phyloP scores from a whole-genome alignment of 768 basidiomycete species.

The Paxillus involutus region DNA sequence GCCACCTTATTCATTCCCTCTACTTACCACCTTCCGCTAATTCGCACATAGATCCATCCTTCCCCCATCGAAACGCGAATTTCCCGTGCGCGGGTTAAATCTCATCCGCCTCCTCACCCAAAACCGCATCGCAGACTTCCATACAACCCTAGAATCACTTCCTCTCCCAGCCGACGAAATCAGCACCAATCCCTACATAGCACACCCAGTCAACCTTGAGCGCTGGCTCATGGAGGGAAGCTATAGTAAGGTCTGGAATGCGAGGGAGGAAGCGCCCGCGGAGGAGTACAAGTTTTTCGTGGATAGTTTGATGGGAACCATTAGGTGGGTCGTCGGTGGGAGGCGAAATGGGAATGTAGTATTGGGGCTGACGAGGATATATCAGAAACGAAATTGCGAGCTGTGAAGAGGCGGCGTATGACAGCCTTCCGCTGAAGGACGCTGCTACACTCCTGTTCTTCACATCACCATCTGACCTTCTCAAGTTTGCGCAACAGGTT shows the following conservation, averaged over 20 bases:
- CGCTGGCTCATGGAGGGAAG: constrained; percentile 98
- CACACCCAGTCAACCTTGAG: constrained; percentile 89
- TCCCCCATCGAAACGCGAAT: constrained; percentile 83
- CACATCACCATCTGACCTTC: constrained; percentile 73
- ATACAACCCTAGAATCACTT: constrained; percentile 92
- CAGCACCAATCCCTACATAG: constrained; percentile 68
- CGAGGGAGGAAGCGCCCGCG: constrained; percentile 86
- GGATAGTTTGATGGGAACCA: constrained; percentile 91
- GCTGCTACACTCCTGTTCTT: constrained; percentile 93
- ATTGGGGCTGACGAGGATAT: constrained; percentile 2
- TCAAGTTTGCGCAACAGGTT: constrained; percentile 82
- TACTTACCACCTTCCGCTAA: not conserved
- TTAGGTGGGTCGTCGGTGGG: constrained; percentile 55
- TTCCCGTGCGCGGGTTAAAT: constrained; percentile 86
- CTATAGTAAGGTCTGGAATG: constrained; percentile 97
- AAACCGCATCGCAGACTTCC: constrained; percentile 97
- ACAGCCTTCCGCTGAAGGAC: constrained; percentile 86
- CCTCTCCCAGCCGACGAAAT: constrained; percentile 68
- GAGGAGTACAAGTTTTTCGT: constrained; percentile 96
- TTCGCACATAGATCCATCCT: constrained; percentile 54
- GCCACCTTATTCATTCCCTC: constrained; percentile 4
- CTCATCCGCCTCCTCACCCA: constrained; percentile 93
- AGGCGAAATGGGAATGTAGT: not conserved
- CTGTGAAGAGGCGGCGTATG: constrained; percentile 93
- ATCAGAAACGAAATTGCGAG: constrained; percentile 93